A percentile compares a stretch with the other conserved stretches of the same genome.
Evolutionary conservation across 192 early-diverging fungal genomes (phyloP).

Genomic region (Podochytrium sp.): DNA sequence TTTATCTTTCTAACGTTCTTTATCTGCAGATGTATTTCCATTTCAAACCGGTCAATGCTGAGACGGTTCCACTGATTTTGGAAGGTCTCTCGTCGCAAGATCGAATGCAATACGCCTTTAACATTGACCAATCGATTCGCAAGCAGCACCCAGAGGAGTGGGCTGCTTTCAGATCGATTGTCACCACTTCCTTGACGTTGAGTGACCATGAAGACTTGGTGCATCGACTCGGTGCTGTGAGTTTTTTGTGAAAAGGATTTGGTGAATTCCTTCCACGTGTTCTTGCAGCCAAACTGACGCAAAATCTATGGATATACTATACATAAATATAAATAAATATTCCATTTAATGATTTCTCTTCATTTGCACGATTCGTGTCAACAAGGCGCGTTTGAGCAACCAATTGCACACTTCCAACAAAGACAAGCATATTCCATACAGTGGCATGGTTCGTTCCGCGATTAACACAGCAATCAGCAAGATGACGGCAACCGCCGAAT

Average conservation of each 20-base stretch:
- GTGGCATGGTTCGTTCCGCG: conserved; percentile 23
- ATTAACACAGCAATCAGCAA: conserved; percentile 17
- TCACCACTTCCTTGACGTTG: neutral
- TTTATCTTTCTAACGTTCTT: neutral
- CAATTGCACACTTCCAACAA: conserved; percentile 5
- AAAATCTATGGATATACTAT: no score
- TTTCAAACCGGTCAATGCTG: neutral
- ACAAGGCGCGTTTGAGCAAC: conserved; percentile 4
- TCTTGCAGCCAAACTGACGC: no score
- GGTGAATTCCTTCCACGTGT: no score
- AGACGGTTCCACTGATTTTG: conserved; percentile 14
- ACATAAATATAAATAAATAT: neutral
- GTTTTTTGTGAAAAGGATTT: neutral
- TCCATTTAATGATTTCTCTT: conserved; percentile 6
- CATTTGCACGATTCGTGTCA: conserved; percentile 18
- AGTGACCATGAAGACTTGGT: conserved; percentile 30
- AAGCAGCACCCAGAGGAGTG: conserved; percentile 16
- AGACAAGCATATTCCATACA: conserved; percentile 15
- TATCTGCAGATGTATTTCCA: neutral
- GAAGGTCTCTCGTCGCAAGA: conserved; percentile 26
- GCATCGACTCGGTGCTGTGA: neutral
- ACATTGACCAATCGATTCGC: neutral
- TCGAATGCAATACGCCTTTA: conserved; percentile 33
- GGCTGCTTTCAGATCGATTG: neutral
- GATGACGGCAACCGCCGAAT: neutral